Base-by-base conservation (phyloP, 306 rosid species). In the Glycyrrhiza uralensis region DNA sequence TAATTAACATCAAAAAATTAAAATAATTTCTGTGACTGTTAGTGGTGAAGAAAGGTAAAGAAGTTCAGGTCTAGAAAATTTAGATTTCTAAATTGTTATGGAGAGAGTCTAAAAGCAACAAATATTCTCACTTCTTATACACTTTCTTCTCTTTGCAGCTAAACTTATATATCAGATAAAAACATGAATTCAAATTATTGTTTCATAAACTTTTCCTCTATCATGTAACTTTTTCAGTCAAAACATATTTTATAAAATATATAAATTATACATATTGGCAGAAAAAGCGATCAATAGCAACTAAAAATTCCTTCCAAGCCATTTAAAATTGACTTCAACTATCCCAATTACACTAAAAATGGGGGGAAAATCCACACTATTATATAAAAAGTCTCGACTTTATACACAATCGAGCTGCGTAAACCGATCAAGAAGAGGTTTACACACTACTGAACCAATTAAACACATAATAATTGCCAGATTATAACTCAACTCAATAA, bases 321-420 rank as follows among this genome's bases (percentile, higher is more conserved):
- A 41, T 24, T 23, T 56, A 22, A 19, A 65, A 45, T 46, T 33
- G 69, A 71, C 51, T 63, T 66, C 68, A 66, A 56, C 20, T 70
- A 14, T 13, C 44, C 41, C 50, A 19, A 57, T 58, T 28, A 7
- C 65, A 14, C 30, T 4, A 17, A 5, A 36, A 63, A 14, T 6
- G 2, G 19, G 0, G 18, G 17, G 9, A 39, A 13, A 26, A 1
- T 20, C 15, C 66, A 5, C 61, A 45, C 57, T 22, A 63, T 32
- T 22, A 29, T 26, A 9, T 29, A 26, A 50, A 46, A 76, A 30
- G 56, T 13, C 38, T 18, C 69, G 18, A 33, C 66, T 20, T 18
- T 45, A 14, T n/a, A 32, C 72, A 49, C n/a, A 38, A 54, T 9
- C 19, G 17, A 33, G 23, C 68, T 14, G 26, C 54, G 42, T 11